A percentile compares a stretch with the other conserved stretches of the same genome.
phyloP scores from a whole-genome alignment of 1,284 basidiomycete species.

The Naganishia sp. region DNA sequence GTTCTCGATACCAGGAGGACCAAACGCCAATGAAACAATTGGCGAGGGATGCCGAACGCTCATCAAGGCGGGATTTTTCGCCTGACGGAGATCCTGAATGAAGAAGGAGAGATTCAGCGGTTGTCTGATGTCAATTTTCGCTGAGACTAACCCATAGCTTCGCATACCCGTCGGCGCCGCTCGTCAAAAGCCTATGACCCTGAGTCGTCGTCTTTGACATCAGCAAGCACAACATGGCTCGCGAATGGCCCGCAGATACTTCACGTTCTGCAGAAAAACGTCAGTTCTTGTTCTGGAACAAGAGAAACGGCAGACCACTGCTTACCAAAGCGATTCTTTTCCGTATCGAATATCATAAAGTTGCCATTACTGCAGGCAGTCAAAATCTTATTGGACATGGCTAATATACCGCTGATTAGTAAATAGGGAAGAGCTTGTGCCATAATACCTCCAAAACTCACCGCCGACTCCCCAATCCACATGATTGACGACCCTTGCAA shows the following conservation, averaged over 20 bases:
- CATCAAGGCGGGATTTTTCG: slow-evolving; percentile 66
- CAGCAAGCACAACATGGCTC: slow-evolving; percentile 69
- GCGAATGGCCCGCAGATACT: slow-evolving; percentile 66
- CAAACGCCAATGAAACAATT: slow-evolving; percentile 72
- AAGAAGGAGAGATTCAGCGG: not conserved
- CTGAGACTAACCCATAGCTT: slow-evolving; percentile 70
- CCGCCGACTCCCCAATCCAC: slow-evolving; percentile 77
- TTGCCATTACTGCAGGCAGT: slow-evolving; percentile 82
- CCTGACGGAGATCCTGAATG: slow-evolving; percentile 69
- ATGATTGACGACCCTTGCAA: slow-evolving; percentile 16
- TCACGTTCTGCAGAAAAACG: slow-evolving; percentile 61
- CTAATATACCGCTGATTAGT: slow-evolving; percentile 54
- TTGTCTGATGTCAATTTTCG: not conserved
- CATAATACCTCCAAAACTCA: slow-evolving; percentile 51
- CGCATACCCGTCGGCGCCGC: slow-evolving; percentile 77
- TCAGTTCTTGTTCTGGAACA: slow-evolving; percentile 19
- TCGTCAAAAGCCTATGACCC: slow-evolving; percentile 73
- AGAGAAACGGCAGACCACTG: slow-evolving; percentile 29
- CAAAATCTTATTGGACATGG: slow-evolving; percentile 72
- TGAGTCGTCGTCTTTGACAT: slow-evolving; percentile 62
- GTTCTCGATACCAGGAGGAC: slow-evolving; percentile 62
- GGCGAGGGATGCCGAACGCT: slow-evolving; percentile 69
- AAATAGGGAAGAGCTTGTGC: slow-evolving; percentile 1
- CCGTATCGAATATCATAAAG: slow-evolving; percentile 79
- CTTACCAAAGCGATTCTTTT: slow-evolving; percentile 72